phyloP scores from a whole-genome alignment of 2,329 filamentous ascomycete species.

The Apiospora saccharicola region DNA sequence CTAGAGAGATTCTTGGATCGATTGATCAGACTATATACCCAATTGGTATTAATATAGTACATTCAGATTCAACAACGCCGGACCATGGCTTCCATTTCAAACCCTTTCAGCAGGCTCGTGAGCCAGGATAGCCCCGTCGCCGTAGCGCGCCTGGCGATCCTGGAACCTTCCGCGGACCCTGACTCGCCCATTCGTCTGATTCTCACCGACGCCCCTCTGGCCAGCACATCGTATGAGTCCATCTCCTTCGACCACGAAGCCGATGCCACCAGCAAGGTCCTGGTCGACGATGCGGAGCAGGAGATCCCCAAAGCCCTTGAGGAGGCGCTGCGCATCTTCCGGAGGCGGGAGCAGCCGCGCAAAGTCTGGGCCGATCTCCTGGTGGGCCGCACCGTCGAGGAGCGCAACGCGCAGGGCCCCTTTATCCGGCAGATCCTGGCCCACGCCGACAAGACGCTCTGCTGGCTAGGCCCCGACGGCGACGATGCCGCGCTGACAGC shows the following conservation, averaged over 20 bases:
- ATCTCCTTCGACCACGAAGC: slow-evolving; percentile 35
- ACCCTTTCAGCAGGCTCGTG: slow-evolving; percentile 3
- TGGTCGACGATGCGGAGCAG: slow-evolving; percentile 30
- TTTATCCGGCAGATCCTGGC: slow-evolving; percentile 30
- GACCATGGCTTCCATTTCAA: neutral
- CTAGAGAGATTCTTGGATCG: neutral
- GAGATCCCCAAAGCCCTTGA: slow-evolving; percentile 31
- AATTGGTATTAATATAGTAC: neutral
- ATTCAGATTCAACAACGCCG: neutral
- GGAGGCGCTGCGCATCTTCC: slow-evolving; percentile 33
- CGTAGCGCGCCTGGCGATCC: slow-evolving; percentile 29
- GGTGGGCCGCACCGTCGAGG: slow-evolving; percentile 31
- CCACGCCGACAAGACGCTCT: slow-evolving; percentile 36
- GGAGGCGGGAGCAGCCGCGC: slow-evolving; percentile 33
- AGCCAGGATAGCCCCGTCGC: neutral
- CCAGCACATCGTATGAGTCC: slow-evolving; percentile 35
- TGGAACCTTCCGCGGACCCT: slow-evolving; percentile 29
- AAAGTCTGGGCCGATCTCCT: slow-evolving; percentile 36
- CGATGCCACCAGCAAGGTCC: slow-evolving; percentile 24
- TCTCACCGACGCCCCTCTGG: slow-evolving; percentile 30
- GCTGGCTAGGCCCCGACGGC: slow-evolving; percentile 34
- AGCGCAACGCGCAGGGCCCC: slow-evolving; percentile 31
- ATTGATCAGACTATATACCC: neutral
- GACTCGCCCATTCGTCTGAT: slow-evolving; percentile 33
- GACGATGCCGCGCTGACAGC: slow-evolving; percentile 25